Evolutionary conservation across 2,329 filamentous ascomycete species (phyloP).

Genomic region (Didymella lethalis): DNA sequence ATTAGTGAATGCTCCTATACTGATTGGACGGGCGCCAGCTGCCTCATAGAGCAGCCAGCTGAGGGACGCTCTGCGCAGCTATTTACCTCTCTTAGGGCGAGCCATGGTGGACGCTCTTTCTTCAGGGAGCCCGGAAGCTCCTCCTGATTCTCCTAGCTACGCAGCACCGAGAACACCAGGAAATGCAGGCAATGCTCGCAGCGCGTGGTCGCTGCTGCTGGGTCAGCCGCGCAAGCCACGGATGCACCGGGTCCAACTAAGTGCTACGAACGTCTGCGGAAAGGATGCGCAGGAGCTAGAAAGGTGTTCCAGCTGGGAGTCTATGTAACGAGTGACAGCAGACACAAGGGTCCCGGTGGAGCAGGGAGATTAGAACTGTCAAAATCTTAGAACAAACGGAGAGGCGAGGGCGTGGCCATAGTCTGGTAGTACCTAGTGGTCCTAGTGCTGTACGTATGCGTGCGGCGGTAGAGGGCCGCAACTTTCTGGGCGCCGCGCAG

Average conservation of each 20-base stretch:
- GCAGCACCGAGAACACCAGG: slow-evolving; percentile 21
- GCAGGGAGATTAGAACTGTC: slow-evolving; percentile 15
- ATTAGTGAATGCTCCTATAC: slow-evolving; percentile 35
- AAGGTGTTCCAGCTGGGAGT: slow-evolving; percentile 9
- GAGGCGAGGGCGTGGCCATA: slow-evolving; percentile 12
- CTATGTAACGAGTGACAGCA: slow-evolving; percentile 37
- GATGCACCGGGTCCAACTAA: slow-evolving; percentile 35
- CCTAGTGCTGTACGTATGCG: slow-evolving; percentile 10
- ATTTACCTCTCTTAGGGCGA: slow-evolving; percentile 50
- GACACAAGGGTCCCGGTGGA: slow-evolving; percentile 22
- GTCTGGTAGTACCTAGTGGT: slow-evolving; percentile 18
- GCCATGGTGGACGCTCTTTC: slow-evolving; percentile 40
- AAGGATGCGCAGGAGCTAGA: slow-evolving; percentile 11
- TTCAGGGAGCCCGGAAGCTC: slow-evolving; percentile 23
- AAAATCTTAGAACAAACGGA: slow-evolving; percentile 7
- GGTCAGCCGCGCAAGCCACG: slow-evolving; percentile 45
- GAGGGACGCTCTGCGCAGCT: slow-evolving; percentile 13
- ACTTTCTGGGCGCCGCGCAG: slow-evolving; percentile 20
- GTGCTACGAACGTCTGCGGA: slow-evolving; percentile 10
- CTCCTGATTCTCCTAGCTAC: slow-evolving; percentile 10
- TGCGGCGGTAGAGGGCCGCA: slow-evolving; percentile 13
- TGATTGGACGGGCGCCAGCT: slow-evolving; percentile 11
- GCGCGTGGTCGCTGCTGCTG: slow-evolving; percentile 28
- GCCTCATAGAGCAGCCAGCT: slow-evolving; percentile 18
- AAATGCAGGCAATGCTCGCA: slow-evolving; percentile 20